phyloP scores from a whole-genome alignment of 768 basidiomycete genomes.

The Pseudohyphozyma bogoriensis region DNA sequence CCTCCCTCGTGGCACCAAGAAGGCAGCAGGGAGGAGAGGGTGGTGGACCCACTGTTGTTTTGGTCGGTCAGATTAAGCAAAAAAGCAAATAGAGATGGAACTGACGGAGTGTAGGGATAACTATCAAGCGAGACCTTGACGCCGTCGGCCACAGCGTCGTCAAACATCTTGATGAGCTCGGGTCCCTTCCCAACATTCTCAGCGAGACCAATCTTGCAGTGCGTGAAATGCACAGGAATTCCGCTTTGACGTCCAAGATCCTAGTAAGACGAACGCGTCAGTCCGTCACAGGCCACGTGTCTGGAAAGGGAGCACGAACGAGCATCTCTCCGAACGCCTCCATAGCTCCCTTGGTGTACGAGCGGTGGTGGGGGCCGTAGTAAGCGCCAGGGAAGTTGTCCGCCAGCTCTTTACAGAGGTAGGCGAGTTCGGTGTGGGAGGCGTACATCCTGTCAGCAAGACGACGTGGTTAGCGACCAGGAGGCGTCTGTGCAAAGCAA shows the following conservation, averaged over 20 bases:
- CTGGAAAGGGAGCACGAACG: too few species aligned
- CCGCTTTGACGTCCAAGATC: neutral
- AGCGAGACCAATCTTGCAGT: neutral
- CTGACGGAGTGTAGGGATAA: neutral
- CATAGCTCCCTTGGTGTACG: neutral
- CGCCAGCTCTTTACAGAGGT: neutral
- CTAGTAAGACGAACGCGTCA: too few species aligned
- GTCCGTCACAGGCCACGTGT: too few species aligned
- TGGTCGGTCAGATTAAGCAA: too few species aligned
- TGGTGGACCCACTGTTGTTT: neutral
- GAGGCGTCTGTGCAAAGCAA: neutral
- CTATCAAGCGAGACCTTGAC: neutral
- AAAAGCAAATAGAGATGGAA: too few species aligned
- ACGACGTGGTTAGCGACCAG: too few species aligned
- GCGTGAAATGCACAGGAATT: neutral
- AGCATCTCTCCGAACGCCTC: neutral
- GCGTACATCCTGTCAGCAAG: neutral
- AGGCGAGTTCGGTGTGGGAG: neutral
- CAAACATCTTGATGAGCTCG: neutral
- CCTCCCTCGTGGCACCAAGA: neutral
- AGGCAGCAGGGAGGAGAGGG: neutral
- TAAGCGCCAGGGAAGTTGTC: neutral
- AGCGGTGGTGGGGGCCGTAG: neutral
- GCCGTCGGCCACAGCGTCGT: neutral
- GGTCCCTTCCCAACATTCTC: neutral